Percentiles rank a stretch among this genome's conserved stretches.
Evolutionary conservation across 2,329 filamentous ascomycete species (phyloP).

Genomic region (Emmonsiellopsis sp.): DNA sequence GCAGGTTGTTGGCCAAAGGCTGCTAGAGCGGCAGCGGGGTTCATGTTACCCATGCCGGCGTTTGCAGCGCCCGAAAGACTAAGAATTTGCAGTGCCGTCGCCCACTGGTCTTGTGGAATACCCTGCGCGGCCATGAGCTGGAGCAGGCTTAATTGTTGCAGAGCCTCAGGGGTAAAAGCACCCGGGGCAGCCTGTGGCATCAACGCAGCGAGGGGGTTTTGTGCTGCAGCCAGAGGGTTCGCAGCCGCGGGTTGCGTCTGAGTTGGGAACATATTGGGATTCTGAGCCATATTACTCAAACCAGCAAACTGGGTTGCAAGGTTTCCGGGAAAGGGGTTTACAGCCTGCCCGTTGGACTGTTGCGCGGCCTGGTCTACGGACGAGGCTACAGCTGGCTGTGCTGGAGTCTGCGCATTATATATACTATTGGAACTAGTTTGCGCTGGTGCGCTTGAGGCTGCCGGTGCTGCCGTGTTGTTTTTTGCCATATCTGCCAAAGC

Average conservation of each 20-base stretch:
- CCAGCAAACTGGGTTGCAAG: constrained; percentile 42
- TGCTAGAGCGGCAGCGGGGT: constrained; percentile 34
- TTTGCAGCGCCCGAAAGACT: constrained; percentile 29
- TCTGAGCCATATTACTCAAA: constrained; percentile 31
- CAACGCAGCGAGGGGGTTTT: constrained; percentile 34
- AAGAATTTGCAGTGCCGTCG: constrained; percentile 45
- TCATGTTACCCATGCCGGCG: constrained; percentile 23
- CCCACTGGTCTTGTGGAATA: constrained; percentile 69
- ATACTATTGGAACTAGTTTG: constrained; percentile 40
- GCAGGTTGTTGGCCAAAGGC: constrained; percentile 27
- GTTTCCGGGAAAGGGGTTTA: constrained; percentile 39
- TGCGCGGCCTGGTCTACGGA: constrained; percentile 38
- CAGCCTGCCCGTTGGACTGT: constrained; percentile 37
- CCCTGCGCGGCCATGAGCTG: constrained; percentile 68
- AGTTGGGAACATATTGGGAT: constrained; percentile 26
- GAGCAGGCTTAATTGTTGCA: constrained; percentile 65
- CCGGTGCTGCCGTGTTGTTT: constrained; percentile 53
- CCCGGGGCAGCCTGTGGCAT: constrained; percentile 32
- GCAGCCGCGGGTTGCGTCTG: constrained; percentile 29
- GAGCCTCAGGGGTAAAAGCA: constrained; percentile 37
- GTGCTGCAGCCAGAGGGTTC: constrained; percentile 31
- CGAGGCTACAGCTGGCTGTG: constrained; percentile 29
- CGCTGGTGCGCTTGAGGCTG: constrained; percentile 24
- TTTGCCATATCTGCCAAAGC: constrained; percentile 73
- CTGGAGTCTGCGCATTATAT: constrained; percentile 40